Base-by-base conservation (phyloP, 495 filamentous ascomycete species). In the Penicillium atrosanguineum region DNA sequence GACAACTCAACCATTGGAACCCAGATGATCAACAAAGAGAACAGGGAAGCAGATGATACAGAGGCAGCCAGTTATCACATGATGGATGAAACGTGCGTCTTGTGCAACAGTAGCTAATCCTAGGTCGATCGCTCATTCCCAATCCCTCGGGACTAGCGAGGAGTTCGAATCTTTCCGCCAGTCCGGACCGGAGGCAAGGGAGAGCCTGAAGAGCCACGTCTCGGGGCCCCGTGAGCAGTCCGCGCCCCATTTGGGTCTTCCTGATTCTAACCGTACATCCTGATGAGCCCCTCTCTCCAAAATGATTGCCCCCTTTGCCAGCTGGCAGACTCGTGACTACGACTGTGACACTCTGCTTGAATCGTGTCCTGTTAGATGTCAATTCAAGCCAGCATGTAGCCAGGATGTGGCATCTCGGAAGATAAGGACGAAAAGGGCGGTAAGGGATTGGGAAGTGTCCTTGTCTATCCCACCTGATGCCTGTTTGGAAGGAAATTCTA, bases 241-340 rank as follows among this genome's bases (percentile, higher is more conserved):
- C 38, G 38, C 16, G 4, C 14, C 36, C 37, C 15, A 16, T 18
- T 19, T 26, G 36, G 31, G 47, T 43, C 38, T 52, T 57, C 44
- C 28, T 52, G 31, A 42, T 48, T 36, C 52, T 49, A 45, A n/a
- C n/a, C n/a, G 28, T 20, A 20, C 43, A 43, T 25, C 18, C 9
- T 34, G 44, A 51, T 51, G 56, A 55, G 50, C 38, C 50, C 36
- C 23, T 50, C 34, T 37, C 46, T 31, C 47, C 47, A 12, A 18
- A n/a, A 19, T 26, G 19, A 46, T 26, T 15, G n/a, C 31, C 39
- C n/a, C 47, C 57, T 41, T 52, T 63, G 63, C 61, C 63, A 65
- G 57, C 57, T 63, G 63, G 60, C 63, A 61, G 51, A 39, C 63
- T 57, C 61, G 61, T 67, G 63, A 67, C 63, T 55, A 45, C 48